Conservation (phyloP, 108 stramenopile genomes). For the Fragilariopsis cylindrus region DNA sequence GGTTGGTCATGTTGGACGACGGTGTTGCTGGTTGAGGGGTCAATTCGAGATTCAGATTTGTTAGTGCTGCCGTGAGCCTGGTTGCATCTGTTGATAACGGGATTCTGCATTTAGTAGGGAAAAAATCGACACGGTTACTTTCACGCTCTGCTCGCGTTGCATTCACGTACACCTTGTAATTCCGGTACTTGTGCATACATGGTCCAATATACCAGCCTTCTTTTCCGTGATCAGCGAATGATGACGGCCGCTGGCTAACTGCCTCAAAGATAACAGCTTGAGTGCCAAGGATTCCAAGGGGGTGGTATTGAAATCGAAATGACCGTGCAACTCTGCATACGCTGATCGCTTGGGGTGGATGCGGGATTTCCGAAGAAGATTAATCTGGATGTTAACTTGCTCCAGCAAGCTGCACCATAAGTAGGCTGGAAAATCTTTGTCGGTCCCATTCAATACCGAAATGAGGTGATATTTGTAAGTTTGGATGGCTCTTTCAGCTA, state of each 20-base stretch:
- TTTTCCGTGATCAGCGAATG: conserved; percentile 37
- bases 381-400: conserved; percentile 37
- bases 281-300: conserved; percentile 46
- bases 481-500: conserved; percentile 51
- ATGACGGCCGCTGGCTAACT: conserved; percentile 22
- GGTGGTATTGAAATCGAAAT: conserved; percentile 41
- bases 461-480: conserved; percentile 59
- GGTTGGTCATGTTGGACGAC: no score
- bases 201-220: conserved; percentile 56
- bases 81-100: no score
- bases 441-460: conserved; percentile 35
- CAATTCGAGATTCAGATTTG: no score
- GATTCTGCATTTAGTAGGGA: conserved; percentile 18
- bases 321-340: conserved; percentile 29
- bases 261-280: conserved; percentile 33
- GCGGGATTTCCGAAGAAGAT: conserved; percentile 40
- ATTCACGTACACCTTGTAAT: conserved; percentile 27
- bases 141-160: conserved; percentile 26
- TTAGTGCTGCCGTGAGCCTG: no score
- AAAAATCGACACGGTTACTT: conserved; percentile 39
- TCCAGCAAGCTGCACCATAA: conserved; percentile 34
- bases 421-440: conserved; percentile 31
- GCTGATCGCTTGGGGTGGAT: conserved; percentile 44
- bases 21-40: no score
- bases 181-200: conserved; percentile 48